Base-by-base conservation (phyloP, 2,329 filamentous ascomycete species). In the Paracorniculantispora psalliotae region DNA sequence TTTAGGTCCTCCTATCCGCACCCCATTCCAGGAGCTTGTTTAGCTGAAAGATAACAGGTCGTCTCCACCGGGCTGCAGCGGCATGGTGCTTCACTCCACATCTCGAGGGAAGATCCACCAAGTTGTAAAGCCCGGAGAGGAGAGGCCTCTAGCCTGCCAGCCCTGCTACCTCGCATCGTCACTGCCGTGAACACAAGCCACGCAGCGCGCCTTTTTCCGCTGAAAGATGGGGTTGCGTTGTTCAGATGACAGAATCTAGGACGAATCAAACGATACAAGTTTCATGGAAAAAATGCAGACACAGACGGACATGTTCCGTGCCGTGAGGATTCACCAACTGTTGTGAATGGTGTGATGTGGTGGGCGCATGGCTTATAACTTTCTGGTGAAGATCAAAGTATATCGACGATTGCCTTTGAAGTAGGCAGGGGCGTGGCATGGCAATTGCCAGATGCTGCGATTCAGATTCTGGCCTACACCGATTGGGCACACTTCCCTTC, bases 1-100 rank as follows among this genome's bases (percentile, higher is more conserved):
- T 25, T 28, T n/a, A n/a, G 21, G 21, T 19, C 28, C n/a, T 25
- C 21, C 19, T 25, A 19, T 15, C 30, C 21, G 39, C 21, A 33
- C 25, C 37, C 49, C 33, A 2, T 17, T 43, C 21, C 17, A 9
- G 28, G 41, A 46, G 19, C 52, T 35, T 46, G 19, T 26, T 46
- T 26, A 55, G 52, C 52, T 55, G 52, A 55, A 54, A 55, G 52
- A 55, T 55, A 55, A 47, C 52, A 55, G 28, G 8, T 47, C 15
- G 52, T 46, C 21, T 17, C 39, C 52, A 55, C 52, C 39, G 28
- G 41, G 39, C 52, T 55, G 52, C 39, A 46, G 41, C 41, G 8
- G 35, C 37, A 41, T 55, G 28, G 52, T 55, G 15, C 52, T 35
- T 35, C 28, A 33, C 15, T 37, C 41, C 51, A 53, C 37, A 26